Evolutionary conservation across 2,329 filamentous ascomycete genomes (phyloP).

Genomic region (Laburnicola sp.): DNA sequence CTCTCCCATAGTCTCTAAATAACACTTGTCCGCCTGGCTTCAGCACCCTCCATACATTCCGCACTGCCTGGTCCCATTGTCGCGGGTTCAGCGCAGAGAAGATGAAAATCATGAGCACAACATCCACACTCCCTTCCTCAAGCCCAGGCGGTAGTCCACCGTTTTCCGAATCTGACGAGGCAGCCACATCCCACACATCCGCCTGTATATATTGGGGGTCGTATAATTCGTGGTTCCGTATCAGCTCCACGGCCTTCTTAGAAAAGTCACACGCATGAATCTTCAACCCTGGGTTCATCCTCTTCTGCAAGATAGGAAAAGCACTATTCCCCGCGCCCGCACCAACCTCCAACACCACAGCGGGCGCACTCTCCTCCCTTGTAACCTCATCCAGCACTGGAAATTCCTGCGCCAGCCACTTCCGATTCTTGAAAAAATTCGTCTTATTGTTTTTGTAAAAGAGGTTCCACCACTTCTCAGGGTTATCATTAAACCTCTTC

Average conservation of each 20-base stretch:
- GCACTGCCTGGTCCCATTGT: slow-evolving; percentile 82
- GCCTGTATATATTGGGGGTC: slow-evolving; percentile 73
- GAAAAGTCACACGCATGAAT: slow-evolving; percentile 97
- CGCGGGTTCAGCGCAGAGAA: slow-evolving; percentile 86
- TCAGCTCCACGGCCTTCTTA: slow-evolving; percentile 91
- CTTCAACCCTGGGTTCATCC: slow-evolving; percentile 78
- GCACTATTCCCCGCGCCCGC: slow-evolving; percentile 96
- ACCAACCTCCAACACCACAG: slow-evolving; percentile 83
- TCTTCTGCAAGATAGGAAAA: slow-evolving; percentile 83
- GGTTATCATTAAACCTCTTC: slow-evolving; percentile 83
- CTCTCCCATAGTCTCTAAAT: slow-evolving; percentile 95
- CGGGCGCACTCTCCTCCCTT: slow-evolving; percentile 66
- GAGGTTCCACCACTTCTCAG: slow-evolving; percentile 95
- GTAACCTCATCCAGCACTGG: slow-evolving; percentile 81
- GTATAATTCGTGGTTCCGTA: slow-evolving; percentile 79
- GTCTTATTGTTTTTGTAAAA: slow-evolving; percentile 98
- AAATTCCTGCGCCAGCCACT: slow-evolving; percentile 96
- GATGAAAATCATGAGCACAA: slow-evolving; percentile 94
- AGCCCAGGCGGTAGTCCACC: slow-evolving; percentile 73
- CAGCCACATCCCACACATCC: slow-evolving; percentile 90
- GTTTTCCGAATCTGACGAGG: slow-evolving; percentile 50
- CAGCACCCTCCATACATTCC: slow-evolving; percentile 78
- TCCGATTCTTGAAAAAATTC: slow-evolving; percentile 98
- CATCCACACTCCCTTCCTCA: slow-evolving; percentile 77
- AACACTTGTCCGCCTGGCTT: slow-evolving; percentile 92